These are phyloP conservation scores for Magnolia sinica DNA, from an alignment of 164 flowering plant species.

Conservation along the genomic window DNA sequence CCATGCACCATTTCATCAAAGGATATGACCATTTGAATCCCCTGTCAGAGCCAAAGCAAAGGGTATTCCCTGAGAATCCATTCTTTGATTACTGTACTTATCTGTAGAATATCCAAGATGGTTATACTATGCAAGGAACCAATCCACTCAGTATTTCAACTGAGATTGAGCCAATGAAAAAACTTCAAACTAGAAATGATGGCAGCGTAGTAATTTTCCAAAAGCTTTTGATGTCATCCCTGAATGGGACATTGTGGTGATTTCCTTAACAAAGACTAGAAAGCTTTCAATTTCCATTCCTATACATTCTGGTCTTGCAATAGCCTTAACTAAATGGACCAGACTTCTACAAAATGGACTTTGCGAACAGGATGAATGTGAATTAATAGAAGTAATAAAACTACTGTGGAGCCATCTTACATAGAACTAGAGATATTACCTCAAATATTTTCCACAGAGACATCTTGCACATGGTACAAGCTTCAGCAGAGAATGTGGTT, in stretches of 20 bases:
- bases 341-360: constrained; percentile 24
- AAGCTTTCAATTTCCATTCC: constrained; percentile 12
- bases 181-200: constrained; percentile 1
- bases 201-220: neutral
- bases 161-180: neutral
- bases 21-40: neutral
- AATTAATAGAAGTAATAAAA: constrained; percentile 28
- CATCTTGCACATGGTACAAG: constrained; percentile 31
- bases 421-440: constrained; percentile 14
- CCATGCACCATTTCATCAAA: neutral
- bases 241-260: neutral
- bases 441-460: constrained; percentile 28
- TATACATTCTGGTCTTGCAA: constrained; percentile 14
- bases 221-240: neutral
- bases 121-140: neutral
- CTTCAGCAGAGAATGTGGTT: constrained; percentile 28
- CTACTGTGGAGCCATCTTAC: neutral
- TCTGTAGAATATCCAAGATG: neutral
- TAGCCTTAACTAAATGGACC: constrained; percentile 24
- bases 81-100: neutral
- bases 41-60: neutral
- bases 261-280: neutral
- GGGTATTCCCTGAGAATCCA: neutral
- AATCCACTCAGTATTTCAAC: neutral
- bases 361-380: constrained; percentile 22